These are phyloP conservation scores for Trematosphaeria pertusa DNA, from an alignment of 2,329 filamentous ascomycete genomes.

Conservation along the genomic window DNA sequence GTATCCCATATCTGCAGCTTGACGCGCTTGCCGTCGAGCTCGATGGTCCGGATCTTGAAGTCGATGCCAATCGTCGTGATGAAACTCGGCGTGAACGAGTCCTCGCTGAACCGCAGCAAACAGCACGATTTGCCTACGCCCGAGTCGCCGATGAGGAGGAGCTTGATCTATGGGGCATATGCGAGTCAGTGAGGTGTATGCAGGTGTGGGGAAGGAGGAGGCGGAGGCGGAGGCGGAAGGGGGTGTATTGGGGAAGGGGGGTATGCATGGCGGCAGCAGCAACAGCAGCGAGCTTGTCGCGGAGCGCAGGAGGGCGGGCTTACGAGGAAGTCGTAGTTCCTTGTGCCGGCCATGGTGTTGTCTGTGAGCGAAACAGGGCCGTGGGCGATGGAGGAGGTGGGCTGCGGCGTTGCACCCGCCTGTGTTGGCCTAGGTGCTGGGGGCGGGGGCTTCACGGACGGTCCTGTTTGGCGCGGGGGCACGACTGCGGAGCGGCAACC, in stretches of 20 bases:
- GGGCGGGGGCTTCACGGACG: slow-evolving; percentile 8
- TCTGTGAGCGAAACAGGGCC: slow-evolving; percentile 13
- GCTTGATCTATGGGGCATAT: slow-evolving; percentile 75
- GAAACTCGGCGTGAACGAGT: slow-evolving; percentile 96
- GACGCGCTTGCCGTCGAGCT: slow-evolving; percentile 97
- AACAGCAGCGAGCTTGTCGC: background rate
- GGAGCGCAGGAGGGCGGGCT: slow-evolving; percentile 42
- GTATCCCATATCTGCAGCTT: slow-evolving; percentile 99
- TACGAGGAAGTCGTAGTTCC: slow-evolving; percentile 99
- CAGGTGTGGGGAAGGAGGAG: slow-evolving; percentile 12
- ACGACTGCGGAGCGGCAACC: too few relatives aligned
- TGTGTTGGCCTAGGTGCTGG: slow-evolving; percentile 7
- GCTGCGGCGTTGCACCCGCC: slow-evolving; percentile 35
- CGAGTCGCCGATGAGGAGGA: slow-evolving; percentile 94
- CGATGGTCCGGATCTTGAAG: slow-evolving; percentile 99
- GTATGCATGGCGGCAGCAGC: background rate
- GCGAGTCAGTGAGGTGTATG: slow-evolving; percentile 22
- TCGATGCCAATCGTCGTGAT: slow-evolving; percentile 99
- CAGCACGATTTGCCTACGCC: slow-evolving; percentile 98
- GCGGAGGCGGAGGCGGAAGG: slow-evolving; percentile 9
- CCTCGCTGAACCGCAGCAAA: slow-evolving; percentile 93
- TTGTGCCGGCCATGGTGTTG: slow-evolving; percentile 83
- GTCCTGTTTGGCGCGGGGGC: too few relatives aligned
- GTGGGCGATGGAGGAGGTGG: slow-evolving; percentile 23
- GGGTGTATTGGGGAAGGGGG: slow-evolving; percentile 6